Evolutionary conservation across 2,329 filamentous ascomycete species (phyloP).

Genomic region (Claviceps africana): DNA sequence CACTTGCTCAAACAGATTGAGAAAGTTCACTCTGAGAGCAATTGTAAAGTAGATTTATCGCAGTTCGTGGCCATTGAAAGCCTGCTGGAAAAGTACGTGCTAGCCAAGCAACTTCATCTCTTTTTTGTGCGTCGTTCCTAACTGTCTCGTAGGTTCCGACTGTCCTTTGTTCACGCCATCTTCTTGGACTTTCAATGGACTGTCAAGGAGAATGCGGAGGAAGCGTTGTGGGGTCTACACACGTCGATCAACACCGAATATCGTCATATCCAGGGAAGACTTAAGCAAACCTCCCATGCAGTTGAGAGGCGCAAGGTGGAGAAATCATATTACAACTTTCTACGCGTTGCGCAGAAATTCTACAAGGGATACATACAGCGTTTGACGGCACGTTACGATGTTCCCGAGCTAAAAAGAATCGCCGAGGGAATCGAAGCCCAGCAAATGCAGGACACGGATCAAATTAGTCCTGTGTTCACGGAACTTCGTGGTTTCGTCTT

Average conservation of each 20-base stretch:
- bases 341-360: conserved; percentile 77
- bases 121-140: background rate
- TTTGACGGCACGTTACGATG: conserved; percentile 47
- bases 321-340: conserved; percentile 69
- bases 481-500: conserved; percentile 47
- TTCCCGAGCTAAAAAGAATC: conserved; percentile 33
- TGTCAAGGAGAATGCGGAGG: conserved; percentile 49
- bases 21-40: conserved; percentile 23
- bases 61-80: conserved; percentile 31
- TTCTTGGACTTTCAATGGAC: conserved; percentile 59
- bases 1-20: conserved; percentile 29
- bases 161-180: conserved; percentile 56
- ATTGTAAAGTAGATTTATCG: conserved; percentile 23
- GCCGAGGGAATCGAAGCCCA: conserved; percentile 28
- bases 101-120: conserved; percentile 16
- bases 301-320: conserved; percentile 63
- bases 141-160: conserved; percentile 36
- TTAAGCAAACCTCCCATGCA: conserved; percentile 35
- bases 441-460: conserved; percentile 27
- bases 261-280: conserved; percentile 49
- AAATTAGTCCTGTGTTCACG: conserved; percentile 29
- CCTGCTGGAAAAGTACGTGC: conserved; percentile 18
- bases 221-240: conserved; percentile 66
- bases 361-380: conserved; percentile 77
- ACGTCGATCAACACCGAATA: conserved; percentile 65